phyloP scores from a whole-genome alignment of 331 rosid species.

The Acacia pycnantha region DNA sequence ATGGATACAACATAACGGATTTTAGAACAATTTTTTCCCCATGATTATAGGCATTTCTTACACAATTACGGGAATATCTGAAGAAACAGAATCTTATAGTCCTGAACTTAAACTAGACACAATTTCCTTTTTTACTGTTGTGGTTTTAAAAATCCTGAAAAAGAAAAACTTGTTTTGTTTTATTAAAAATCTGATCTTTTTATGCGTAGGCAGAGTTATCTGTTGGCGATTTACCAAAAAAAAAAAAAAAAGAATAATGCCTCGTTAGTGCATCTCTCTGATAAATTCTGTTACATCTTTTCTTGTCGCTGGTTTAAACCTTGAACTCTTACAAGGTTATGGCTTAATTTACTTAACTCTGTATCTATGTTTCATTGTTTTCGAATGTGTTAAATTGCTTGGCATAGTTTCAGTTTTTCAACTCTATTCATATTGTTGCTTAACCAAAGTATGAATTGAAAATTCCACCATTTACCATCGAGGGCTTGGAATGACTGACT shows the following conservation, averaged over 20 bases:
- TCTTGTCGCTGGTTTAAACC: not conserved
- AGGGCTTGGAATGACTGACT: no score
- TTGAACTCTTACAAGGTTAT: not conserved
- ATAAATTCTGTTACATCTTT: not conserved
- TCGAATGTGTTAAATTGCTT: not conserved
- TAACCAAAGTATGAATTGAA: not conserved
- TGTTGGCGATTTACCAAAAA: not conserved
- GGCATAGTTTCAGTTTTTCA: not conserved
- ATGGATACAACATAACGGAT: not conserved
- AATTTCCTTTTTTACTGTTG: no score
- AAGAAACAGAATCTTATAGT: not conserved
- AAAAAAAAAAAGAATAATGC: not conserved
- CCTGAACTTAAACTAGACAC: not conserved
- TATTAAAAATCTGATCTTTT: not conserved
- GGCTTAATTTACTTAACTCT: not conserved
- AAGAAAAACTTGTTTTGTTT: not conserved
- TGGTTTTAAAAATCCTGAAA: not conserved
- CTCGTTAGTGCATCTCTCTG: not conserved
- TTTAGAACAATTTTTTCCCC: not conserved
- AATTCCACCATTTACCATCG: not conserved
- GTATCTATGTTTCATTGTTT: not conserved
- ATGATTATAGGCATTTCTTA: not conserved
- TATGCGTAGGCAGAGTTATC: not conserved
- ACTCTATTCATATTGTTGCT: not conserved
- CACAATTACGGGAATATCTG: not conserved